A percentile compares a stretch with the other conserved stretches of the same genome.
phyloP scores from a whole-genome alignment of 768 basidiomycete genomes.

The Mycena vitilis region DNA sequence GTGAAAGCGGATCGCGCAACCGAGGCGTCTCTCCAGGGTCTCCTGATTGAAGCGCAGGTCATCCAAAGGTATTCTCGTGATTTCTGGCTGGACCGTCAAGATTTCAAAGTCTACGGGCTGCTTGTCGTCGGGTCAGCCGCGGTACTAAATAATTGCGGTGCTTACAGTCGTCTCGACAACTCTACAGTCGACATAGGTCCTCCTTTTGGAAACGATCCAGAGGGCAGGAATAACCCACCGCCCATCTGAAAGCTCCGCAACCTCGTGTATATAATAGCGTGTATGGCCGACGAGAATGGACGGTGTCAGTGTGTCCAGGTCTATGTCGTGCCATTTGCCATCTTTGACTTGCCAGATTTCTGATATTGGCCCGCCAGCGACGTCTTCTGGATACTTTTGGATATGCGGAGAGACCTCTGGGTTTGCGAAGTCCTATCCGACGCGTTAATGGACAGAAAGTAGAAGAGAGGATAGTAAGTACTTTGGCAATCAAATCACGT shows the following conservation, averaged over 20 bases:
- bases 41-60: too few relatives aligned
- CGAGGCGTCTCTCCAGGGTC: too few relatives aligned
- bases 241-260: conserved; percentile 18
- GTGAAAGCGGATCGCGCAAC: too few relatives aligned
- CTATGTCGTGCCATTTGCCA: conserved; percentile 22
- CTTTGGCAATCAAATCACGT: conserved; percentile 25
- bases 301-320: conserved; percentile 21
- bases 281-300: conserved; percentile 27
- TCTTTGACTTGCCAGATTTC: conserved; percentile 29
- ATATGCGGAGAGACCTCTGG: conserved; percentile 27
- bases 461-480: neutral
- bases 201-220: neutral
- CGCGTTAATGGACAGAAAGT: neutral
- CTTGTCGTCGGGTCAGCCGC: too few relatives aligned
- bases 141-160: too few relatives aligned
- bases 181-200: neutral
- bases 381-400: conserved; percentile 31
- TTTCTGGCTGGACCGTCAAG: too few relatives aligned
- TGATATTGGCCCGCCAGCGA: conserved; percentile 17
- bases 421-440: conserved; percentile 31
- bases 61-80: too few relatives aligned
- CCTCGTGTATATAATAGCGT: conserved; percentile 37
- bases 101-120: too few relatives aligned
- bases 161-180: too few relatives aligned
- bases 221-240: neutral